Base-by-base conservation (phyloP, 139 green algal species). In the Axilococcus clingmanii region DNA sequence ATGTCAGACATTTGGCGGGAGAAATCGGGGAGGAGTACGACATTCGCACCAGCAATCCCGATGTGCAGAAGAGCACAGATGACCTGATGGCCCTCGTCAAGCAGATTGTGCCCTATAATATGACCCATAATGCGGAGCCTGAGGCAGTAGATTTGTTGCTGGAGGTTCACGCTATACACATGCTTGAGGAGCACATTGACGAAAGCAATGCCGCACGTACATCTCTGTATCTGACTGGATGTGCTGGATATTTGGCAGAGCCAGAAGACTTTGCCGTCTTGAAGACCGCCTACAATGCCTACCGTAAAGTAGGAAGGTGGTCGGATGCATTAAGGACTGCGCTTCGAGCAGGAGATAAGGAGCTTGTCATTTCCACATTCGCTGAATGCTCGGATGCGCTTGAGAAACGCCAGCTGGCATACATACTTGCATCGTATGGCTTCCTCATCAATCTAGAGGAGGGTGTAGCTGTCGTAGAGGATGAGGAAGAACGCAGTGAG, bases 141-240 rank as follows among this genome's bases (percentile, higher is more conserved):
- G 93, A 99, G 63, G 93, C 93, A 3, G 91, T 99, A 19, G 93
- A 99, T 66, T 57, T 99, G 48, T 77, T 96, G 47, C 70, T 99
- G n/a, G 93, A 99, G 73, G 92, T 92, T 35, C 91, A 98, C 38
- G 59, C 65, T 19, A 68, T 97, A 48, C 59, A 81, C 12, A 52
- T 84, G 42, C 62, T 99, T 24, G 52, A 67, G 46, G 27, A 76
- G 19, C 61, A 92, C 58, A 80, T 94, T 8, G 89, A 94, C 42
- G 77, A 82, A 24, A 82, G 77, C 37, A 97, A 82, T 57, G 49
- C 25, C 1, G 24, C 12, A 3, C 62, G 91, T 25, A 94, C 90
- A 20, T 96, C 88, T 74, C 71, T 97, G 11, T 99, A 99, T 75
- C 78, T 99, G 17, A 60, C 76, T 24, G 79, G 61, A 46, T 95